Percentiles rank a stretch among this genome's conserved stretches.
These are phyloP conservation scores for Emiliania huxleyi DNA, from an alignment of 78 protist genomes.

Conservation along the genomic window DNA sequence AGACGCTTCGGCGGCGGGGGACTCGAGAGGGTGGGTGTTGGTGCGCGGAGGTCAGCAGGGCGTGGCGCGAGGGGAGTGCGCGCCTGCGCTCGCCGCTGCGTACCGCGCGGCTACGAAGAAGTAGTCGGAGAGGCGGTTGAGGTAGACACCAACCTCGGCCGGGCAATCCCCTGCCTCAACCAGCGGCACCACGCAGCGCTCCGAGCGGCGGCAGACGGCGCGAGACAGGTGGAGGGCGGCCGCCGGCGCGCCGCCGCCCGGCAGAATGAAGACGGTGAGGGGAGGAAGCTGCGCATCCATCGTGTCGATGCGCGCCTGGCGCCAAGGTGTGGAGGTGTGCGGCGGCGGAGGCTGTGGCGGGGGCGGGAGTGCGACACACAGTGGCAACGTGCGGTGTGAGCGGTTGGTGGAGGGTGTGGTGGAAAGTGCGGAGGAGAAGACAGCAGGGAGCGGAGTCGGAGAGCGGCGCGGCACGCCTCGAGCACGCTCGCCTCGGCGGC, in stretches of 20 bases:
- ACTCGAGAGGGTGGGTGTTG: no score
- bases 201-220: constrained; percentile 62
- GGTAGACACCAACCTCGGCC: neutral
- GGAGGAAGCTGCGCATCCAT: constrained; percentile 75
- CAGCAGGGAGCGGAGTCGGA: no score
- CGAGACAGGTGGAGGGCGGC: constrained; percentile 68
- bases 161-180: neutral
- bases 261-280: constrained; percentile 77
- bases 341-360: no score
- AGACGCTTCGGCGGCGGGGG: no score
- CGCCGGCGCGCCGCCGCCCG: constrained; percentile 37
- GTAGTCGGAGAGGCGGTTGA: constrained; percentile 76
- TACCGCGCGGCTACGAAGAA: constrained; percentile 77
- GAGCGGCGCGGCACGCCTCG: no score
- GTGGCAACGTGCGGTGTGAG: no score
- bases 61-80: no score
- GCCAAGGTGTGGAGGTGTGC: constrained; percentile 57
- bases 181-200: constrained; percentile 30
- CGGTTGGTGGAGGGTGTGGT: no score
- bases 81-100: no score
- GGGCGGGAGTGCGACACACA: no score
- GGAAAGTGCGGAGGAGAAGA: no score
- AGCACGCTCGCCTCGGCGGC: constrained; percentile 36
- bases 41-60: no score
- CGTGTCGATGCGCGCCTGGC: constrained; percentile 78